A percentile compares a stretch with the other conserved stretches of the same genome.
Evolutionary conservation across 306 rosid species (phyloP).

Genomic region (Sphenostylis stenocarpa): DNA sequence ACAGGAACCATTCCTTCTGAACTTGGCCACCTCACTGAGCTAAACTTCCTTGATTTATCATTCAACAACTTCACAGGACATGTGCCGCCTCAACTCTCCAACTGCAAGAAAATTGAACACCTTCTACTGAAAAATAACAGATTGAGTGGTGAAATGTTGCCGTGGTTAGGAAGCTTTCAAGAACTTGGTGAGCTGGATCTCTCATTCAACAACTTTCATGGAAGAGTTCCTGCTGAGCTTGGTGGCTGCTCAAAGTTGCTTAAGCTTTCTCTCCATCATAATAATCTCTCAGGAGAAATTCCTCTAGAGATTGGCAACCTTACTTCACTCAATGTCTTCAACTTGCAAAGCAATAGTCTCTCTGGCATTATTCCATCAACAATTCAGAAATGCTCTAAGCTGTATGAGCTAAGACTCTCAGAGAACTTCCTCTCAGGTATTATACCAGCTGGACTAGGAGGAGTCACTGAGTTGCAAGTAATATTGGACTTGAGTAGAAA

Average conservation of each 20-base stretch:
- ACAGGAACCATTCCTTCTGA: slow-evolving; percentile 55
- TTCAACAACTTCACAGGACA: slow-evolving; percentile 56
- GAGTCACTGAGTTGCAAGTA: slow-evolving; percentile 65
- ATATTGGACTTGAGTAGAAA: slow-evolving; percentile 63
- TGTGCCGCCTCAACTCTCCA: slow-evolving; percentile 47
- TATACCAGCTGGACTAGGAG: slow-evolving; percentile 63
- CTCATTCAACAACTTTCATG: slow-evolving; percentile 64
- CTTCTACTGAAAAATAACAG: slow-evolving; percentile 54
- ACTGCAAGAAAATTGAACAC: slow-evolving; percentile 59
- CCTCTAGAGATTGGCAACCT: slow-evolving; percentile 65
- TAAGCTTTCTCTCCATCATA: slow-evolving; percentile 55
- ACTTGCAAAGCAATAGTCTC: slow-evolving; percentile 55
- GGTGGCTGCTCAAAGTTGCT: slow-evolving; percentile 66
- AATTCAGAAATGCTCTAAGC: slow-evolving; percentile 59
- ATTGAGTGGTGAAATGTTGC: slow-evolving; percentile 46
- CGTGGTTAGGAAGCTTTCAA: slow-evolving; percentile 51
- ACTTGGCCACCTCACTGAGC: slow-evolving; percentile 49
- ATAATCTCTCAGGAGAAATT: slow-evolving; percentile 56
- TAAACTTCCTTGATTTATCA: slow-evolving; percentile 66
- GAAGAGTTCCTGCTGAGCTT: slow-evolving; percentile 56
- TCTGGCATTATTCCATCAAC: slow-evolving; percentile 56
- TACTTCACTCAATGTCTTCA: slow-evolving; percentile 61
- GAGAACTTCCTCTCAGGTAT: slow-evolving; percentile 56
- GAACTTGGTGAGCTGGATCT: slow-evolving; percentile 76
- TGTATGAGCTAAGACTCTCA: slow-evolving; percentile 74